Evolutionary conservation across 192 early-diverging fungal species (phyloP), one percentile per base, ranked within the genome.

Genomic region (Phycomyces nitens): DNA sequence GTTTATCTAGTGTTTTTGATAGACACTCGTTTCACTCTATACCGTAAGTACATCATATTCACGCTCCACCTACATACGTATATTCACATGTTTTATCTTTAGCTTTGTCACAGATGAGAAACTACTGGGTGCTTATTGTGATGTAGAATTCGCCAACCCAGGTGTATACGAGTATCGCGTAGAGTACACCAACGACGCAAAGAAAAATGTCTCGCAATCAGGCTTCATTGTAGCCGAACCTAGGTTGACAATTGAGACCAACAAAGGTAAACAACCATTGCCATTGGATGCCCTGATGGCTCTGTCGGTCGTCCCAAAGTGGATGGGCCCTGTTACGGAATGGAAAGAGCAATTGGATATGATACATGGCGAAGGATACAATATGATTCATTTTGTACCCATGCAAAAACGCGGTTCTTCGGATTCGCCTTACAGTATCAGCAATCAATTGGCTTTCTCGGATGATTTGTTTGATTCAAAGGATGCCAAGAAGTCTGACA

Each of bases 301-400:
- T 58, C 83, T 96, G 74, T 92, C 97, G 1, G 84, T 95, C n/a
- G 85, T 94, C 6, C 94, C 96, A 26, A 99, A 99, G 66, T 97
- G 96, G 93, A 84, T 99, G 78, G 96, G 96, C 9, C 81, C 78
- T 27, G 58, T 99, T 56, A 74, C 78, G 10, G 53, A 77, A 55
- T 99, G 97, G 97, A 73, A 80, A 14, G 58, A 77, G 15, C 84
- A 90, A 62, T 80, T 99, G 54, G 72, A 88, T 15, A 67, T 71
- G 18, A 89, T 92, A 65, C 66, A 85, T 29, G 76, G 91, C 18
- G 76, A 83, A 21, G 93, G 95, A 9, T 99, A 98, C 82, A 99
- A 99, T 70, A 95, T 97, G 95, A 82, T 98, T 16, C 97, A 99
- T 66, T 98, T 97, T 79, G 93, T 96, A 0, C 97, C 97, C 1